phyloP scores from a whole-genome alignment of 2,329 filamentous ascomycete species.

The Grosmannia serpens region DNA sequence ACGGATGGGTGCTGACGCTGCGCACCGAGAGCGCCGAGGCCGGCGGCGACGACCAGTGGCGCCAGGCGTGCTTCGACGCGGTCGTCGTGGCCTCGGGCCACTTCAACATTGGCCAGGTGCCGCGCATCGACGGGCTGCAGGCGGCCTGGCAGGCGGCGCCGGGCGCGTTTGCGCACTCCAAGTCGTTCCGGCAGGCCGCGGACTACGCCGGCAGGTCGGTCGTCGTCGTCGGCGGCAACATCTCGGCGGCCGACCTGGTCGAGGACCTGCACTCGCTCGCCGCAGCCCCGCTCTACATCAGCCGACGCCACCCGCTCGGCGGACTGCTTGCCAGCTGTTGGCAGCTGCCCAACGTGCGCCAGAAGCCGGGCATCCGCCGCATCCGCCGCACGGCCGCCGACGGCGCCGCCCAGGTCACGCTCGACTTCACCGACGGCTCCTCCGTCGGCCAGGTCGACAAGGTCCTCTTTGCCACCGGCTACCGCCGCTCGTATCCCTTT shows the following conservation, averaged over 20 bases:
- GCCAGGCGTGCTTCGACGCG: slow-evolving; percentile 25
- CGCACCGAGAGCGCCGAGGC: slow-evolving; percentile 16
- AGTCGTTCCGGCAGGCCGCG: slow-evolving; percentile 11
- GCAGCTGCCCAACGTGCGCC: slow-evolving; percentile 34
- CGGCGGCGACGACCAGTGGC: slow-evolving; percentile 25
- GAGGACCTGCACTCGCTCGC: slow-evolving; percentile 37
- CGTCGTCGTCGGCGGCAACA: slow-evolving; percentile 44
- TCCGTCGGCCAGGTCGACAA: slow-evolving; percentile 43
- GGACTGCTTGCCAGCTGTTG: slow-evolving; percentile 36
- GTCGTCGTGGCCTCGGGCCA: slow-evolving; percentile 28
- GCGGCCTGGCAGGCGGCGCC: slow-evolving; percentile 24
- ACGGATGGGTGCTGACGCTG: slow-evolving; percentile 36
- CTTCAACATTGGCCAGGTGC: slow-evolving; percentile 26
- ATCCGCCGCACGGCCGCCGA: slow-evolving; percentile 44
- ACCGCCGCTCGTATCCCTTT: slow-evolving; percentile 52
- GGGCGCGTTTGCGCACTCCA: slow-evolving; percentile 27
- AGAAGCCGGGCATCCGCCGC: slow-evolving; percentile 31
- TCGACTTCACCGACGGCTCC: slow-evolving; percentile 46
- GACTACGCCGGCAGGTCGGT: slow-evolving; percentile 26
- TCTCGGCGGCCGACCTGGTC: slow-evolving; percentile 46
- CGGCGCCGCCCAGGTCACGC: slow-evolving; percentile 20
- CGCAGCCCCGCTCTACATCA: slow-evolving; percentile 34
- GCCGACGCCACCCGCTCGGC: slow-evolving; percentile 24
- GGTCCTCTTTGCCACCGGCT: slow-evolving; percentile 58
- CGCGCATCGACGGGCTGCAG: slow-evolving; percentile 25